phyloP scores from a whole-genome alignment of 1,284 basidiomycete genomes.

The Omphalotus olearius region DNA sequence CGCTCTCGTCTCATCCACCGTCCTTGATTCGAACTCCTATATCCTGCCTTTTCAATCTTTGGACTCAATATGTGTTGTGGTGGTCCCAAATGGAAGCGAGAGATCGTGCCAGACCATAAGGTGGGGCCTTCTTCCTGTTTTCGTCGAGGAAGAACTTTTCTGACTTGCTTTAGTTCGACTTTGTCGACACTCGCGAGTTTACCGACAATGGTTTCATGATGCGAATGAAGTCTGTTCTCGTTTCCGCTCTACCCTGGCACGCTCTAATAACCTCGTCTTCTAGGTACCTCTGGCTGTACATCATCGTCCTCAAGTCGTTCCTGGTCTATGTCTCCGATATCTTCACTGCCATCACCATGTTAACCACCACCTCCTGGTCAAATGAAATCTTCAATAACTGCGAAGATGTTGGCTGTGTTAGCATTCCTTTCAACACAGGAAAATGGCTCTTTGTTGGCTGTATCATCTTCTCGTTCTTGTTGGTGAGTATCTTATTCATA shows the following conservation, averaged over 20 bases:
- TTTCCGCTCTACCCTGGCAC: constrained; percentile 2
- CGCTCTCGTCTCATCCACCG: constrained; percentile 40
- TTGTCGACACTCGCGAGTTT: constrained; percentile 92
- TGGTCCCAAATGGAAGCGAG: constrained; percentile 90
- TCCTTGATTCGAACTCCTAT: constrained; percentile 20
- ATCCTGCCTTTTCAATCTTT: constrained; percentile 18
- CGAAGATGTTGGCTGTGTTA: constrained; percentile 65
- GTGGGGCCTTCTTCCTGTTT: constrained; percentile 36
- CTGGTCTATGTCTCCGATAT: constrained; percentile 97
- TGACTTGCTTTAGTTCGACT: constrained; percentile 76
- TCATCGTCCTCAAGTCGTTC: constrained; percentile 91
- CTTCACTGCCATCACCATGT: constrained; percentile 95
- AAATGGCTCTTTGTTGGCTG: constrained; percentile 98
- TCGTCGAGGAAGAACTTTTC: background rate
- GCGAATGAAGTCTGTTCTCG: constrained; percentile 70
- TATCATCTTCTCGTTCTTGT: constrained; percentile 94
- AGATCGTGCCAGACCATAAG: constrained; percentile 97
- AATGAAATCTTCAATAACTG: constrained; percentile 86
- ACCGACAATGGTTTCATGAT: constrained; percentile 83
- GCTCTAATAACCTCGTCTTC: constrained; percentile 5
- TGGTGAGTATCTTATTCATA: constrained; percentile 49
- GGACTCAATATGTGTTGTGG: constrained; percentile 56
- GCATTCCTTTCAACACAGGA: constrained; percentile 85
- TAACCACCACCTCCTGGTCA: constrained; percentile 88
- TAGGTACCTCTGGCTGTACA: constrained; percentile 90